A percentile compares a stretch with the other conserved stretches of the same genome.
These are phyloP conservation scores for Recurvomyces mirabilis DNA, from an alignment of 495 filamentous ascomycete genomes.

Conservation along the genomic window DNA sequence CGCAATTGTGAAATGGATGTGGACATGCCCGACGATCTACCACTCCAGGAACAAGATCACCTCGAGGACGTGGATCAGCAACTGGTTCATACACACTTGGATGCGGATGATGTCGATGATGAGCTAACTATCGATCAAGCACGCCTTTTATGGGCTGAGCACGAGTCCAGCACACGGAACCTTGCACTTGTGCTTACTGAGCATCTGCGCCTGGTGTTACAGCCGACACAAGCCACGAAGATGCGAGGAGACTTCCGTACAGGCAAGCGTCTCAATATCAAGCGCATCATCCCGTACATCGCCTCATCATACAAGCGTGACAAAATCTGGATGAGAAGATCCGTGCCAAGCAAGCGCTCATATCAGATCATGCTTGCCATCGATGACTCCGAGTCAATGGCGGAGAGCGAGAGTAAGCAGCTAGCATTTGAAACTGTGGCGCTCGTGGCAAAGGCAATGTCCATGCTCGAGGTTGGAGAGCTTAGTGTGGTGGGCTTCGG, in stretches of 20 bases:
- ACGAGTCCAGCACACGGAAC: constrained; percentile 70
- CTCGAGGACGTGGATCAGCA: constrained; percentile 62
- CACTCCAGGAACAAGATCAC: constrained; percentile 40
- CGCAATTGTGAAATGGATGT: constrained; percentile 1
- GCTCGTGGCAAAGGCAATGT: constrained; percentile 71
- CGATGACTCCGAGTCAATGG: constrained; percentile 91
- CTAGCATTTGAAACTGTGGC: constrained; percentile 88
- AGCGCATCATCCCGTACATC: constrained; percentile 97
- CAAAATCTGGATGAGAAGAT: constrained; percentile 98
- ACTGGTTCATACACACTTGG: constrained; percentile 60
- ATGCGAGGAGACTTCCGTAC: constrained; percentile 95
- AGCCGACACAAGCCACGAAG: constrained; percentile 88
- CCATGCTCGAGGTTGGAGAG: constrained; percentile 86
- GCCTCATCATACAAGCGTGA: constrained; percentile 94
- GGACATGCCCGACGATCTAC: constrained; percentile 7
- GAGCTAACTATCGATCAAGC: constrained; percentile 41
- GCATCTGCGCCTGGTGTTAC: constrained; percentile 88
- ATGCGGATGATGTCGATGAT: constrained; percentile 36
- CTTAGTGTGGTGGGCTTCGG: constrained; percentile 86
- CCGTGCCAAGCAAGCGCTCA: constrained; percentile 77
- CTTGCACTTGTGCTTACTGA: constrained; percentile 82
- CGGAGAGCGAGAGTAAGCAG: constrained; percentile 52
- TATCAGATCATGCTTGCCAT: constrained; percentile 97
- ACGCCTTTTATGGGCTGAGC: constrained; percentile 69
- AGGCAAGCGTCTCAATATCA: constrained; percentile 96